Conservation (phyloP, 805 yeast species). For the Nakazawaea pomicola region DNA sequence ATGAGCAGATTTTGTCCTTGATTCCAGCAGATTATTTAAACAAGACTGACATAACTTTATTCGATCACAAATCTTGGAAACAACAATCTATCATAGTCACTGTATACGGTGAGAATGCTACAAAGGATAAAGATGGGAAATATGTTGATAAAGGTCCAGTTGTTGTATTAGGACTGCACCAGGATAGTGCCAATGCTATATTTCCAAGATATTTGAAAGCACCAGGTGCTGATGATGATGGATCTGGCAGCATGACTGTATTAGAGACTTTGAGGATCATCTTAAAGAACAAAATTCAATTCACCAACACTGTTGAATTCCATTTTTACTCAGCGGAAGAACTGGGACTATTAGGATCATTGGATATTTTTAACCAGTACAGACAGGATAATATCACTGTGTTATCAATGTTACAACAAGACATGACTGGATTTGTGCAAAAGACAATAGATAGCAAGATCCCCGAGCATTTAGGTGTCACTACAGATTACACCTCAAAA, state of each 20-base stretch:
- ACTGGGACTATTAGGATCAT: constrained; percentile 83
- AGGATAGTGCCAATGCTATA: constrained; percentile 74
- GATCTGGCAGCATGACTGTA: constrained; percentile 78
- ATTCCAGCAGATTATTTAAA: constrained; percentile 19
- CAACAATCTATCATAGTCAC: constrained; percentile 73
- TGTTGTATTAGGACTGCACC: constrained; percentile 85
- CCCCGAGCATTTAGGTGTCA: constrained; percentile 73
- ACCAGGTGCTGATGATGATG: constrained; percentile 96
- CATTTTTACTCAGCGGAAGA: constrained; percentile 97
- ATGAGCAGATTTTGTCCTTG: constrained; percentile 34
- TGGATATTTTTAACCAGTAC: constrained; percentile 65
- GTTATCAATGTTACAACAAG: constrained; percentile 87
- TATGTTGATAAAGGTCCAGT: constrained; percentile 25
- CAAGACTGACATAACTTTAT: constrained; percentile 35
- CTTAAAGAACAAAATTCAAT: constrained; percentile 19
- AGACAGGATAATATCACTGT: constrained; percentile 43
- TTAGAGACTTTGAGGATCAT: constrained; percentile 71
- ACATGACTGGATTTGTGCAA: constrained; percentile 81
- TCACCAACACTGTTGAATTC: constrained; percentile 73
- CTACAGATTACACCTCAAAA: constrained; percentile 61
- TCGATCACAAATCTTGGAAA: constrained; percentile 66
- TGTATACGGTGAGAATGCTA: constrained; percentile 42
- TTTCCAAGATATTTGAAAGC: constrained; percentile 66
- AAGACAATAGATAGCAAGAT: constrained; percentile 42
- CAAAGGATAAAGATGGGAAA: constrained; percentile 29